These are phyloP conservation scores for Xylaria longipes DNA, from an alignment of 495 filamentous ascomycete species.

Conservation along the genomic window DNA sequence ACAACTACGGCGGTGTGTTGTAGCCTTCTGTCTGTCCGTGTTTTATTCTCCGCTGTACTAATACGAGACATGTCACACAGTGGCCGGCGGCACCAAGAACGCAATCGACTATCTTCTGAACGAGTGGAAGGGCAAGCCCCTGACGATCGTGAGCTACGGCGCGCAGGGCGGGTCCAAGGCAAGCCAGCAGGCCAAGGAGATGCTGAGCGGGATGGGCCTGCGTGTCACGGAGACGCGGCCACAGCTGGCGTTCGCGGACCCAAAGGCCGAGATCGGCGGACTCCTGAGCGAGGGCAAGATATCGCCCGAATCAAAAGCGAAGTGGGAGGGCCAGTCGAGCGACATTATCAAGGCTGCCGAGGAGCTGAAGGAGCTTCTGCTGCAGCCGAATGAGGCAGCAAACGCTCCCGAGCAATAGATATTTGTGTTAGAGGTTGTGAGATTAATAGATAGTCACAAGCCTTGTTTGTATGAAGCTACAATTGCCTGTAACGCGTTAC, in stretches of 20 bases:
- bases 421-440: not conserved
- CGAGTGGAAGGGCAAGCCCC: slow-evolving; percentile 67
- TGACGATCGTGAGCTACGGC: slow-evolving; percentile 63
- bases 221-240: slow-evolving; percentile 41
- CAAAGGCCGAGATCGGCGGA: slow-evolving; percentile 33
- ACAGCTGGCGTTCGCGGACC: slow-evolving; percentile 40
- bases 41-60: not conserved
- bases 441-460: not conserved
- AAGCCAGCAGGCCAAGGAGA: slow-evolving; percentile 44
- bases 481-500: not conserved
- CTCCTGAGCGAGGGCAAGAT: slow-evolving; percentile 40
- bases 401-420: slow-evolving; percentile 20
- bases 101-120: slow-evolving; percentile 66
- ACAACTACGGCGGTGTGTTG: slow-evolving; percentile 41
- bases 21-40: not conserved
- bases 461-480: not conserved
- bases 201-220: slow-evolving; percentile 39
- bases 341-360: slow-evolving; percentile 38
- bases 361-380: slow-evolving; percentile 42
- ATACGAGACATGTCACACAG: slow-evolving; percentile 14
- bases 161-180: slow-evolving; percentile 55
- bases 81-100: slow-evolving; percentile 64
- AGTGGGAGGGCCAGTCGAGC: slow-evolving; percentile 38
- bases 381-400: slow-evolving; percentile 28
- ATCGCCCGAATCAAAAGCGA: slow-evolving; percentile 31